Evolutionary conservation across 1,139 yeast species (phyloP).

Genomic region (Suhomyces guaymorum): DNA sequence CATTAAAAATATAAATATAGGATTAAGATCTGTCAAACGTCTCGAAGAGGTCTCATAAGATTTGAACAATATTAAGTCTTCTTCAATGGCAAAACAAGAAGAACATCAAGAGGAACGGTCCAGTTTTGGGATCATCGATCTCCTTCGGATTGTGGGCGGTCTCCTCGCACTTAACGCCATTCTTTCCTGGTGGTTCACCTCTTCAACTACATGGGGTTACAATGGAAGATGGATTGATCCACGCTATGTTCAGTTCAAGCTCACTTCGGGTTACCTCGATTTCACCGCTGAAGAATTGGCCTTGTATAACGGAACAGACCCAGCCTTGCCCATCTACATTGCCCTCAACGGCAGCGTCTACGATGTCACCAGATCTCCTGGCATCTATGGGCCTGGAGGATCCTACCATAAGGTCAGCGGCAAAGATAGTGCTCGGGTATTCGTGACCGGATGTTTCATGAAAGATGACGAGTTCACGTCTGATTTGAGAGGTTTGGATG

Average conservation of each 20-base stretch:
- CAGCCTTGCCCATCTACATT: conserved; percentile 56
- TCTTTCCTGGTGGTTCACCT: conserved; percentile 53
- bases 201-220: conserved; percentile 54
- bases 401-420: conserved; percentile 66
- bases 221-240: conserved; percentile 53
- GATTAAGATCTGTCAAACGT: too few relatives aligned
- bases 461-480: conserved; percentile 60
- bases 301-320: conserved; percentile 53
- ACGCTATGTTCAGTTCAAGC: conserved; percentile 35
- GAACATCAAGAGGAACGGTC: conserved; percentile 3
- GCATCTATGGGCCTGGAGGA: conserved; percentile 67
- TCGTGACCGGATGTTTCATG: conserved; percentile 73
- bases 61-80: too few relatives aligned
- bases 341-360: conserved; percentile 68
- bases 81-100: neutral
- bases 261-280: conserved; percentile 23
- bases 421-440: conserved; percentile 70
- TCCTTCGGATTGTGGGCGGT: conserved; percentile 49
- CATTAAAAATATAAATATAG: too few relatives aligned
- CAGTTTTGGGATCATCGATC: conserved; percentile 35
- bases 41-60: too few relatives aligned
- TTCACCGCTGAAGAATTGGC: conserved; percentile 53
- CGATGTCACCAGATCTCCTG: conserved; percentile 61
- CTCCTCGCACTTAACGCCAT: conserved; percentile 48
- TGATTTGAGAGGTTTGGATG: conserved; percentile 64